Conservation (phyloP, 306 rosid species). For the Cicer pinnatifidum region DNA sequence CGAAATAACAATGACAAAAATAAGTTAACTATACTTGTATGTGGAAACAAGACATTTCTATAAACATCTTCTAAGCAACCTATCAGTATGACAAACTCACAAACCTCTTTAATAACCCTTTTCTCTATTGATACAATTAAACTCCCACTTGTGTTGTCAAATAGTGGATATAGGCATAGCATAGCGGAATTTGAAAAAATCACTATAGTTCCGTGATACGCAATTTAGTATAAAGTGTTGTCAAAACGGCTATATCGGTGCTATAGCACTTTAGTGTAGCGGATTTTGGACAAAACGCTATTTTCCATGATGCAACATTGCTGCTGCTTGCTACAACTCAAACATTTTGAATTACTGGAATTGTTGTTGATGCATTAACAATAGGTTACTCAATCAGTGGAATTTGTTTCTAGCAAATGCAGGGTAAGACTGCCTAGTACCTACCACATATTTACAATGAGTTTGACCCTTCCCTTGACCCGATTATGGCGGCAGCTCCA, state of each 20-base stretch:
- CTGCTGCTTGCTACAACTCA: neutral
- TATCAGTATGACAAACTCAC: slow-evolving; percentile 7
- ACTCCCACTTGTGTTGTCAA: neutral
- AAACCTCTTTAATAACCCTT: slow-evolving; percentile 7
- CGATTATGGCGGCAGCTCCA: neutral
- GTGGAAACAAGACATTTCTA: neutral
- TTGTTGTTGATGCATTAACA: neutral
- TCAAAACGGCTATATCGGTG: neutral
- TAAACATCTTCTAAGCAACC: slow-evolving; percentile 26
- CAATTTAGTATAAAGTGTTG: neutral
- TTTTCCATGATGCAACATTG: neutral
- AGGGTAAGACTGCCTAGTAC: neutral
- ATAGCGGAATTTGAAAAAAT: neutral
- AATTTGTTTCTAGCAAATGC: neutral
- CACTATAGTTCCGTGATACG: neutral
- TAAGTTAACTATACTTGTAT: neutral
- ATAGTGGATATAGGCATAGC: neutral
- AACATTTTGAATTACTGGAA: neutral
- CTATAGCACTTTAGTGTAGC: neutral
- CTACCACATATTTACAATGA: neutral
- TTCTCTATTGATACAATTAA: neutral
- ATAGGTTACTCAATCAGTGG: neutral
- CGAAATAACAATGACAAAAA: neutral
- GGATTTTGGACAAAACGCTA: neutral
- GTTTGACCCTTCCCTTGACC: neutral